These are phyloP conservation scores for Mycena capillaripes DNA, from an alignment of 768 basidiomycete genomes.

Conservation along the genomic window DNA sequence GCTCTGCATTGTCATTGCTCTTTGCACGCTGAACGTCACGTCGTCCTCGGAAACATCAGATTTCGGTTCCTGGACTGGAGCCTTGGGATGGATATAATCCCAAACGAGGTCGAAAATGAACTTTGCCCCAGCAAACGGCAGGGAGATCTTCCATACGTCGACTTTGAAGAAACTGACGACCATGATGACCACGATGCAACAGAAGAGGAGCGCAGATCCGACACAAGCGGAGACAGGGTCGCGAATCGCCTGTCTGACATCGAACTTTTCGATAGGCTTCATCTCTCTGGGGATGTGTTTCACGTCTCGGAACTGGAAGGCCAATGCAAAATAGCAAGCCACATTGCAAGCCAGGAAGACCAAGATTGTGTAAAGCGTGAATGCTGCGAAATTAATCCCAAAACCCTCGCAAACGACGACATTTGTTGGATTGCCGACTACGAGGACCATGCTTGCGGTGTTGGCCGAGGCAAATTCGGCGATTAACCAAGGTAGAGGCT, in stretches of 20 bases:
- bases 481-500: slow-evolving; percentile 77
- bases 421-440: slow-evolving; percentile 95
- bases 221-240: slow-evolving; percentile 84
- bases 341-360: slow-evolving; percentile 79
- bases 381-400: slow-evolving; percentile 79
- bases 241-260: slow-evolving; percentile 72
- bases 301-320: slow-evolving; percentile 66
- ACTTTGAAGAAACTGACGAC: slow-evolving; percentile 81
- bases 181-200: slow-evolving; percentile 76
- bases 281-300: slow-evolving; percentile 68
- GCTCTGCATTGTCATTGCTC: slow-evolving; percentile 65
- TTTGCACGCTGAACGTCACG: slow-evolving; percentile 24
- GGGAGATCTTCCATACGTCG: slow-evolving; percentile 86
- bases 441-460: slow-evolving; percentile 79
- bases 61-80: slow-evolving; percentile 35
- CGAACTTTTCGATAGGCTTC: slow-evolving; percentile 49
- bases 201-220: slow-evolving; percentile 75
- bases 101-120: slow-evolving; percentile 74
- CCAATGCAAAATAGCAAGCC: slow-evolving; percentile 70
- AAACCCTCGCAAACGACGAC: slow-evolving; percentile 93
- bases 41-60: slow-evolving; percentile 36
- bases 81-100: slow-evolving; percentile 63
- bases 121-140: slow-evolving; percentile 84
- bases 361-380: slow-evolving; percentile 86
- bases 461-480: slow-evolving; percentile 85